Conservation (phyloP, 78 protist species). For the Dictyostelium capitatum region DNA sequence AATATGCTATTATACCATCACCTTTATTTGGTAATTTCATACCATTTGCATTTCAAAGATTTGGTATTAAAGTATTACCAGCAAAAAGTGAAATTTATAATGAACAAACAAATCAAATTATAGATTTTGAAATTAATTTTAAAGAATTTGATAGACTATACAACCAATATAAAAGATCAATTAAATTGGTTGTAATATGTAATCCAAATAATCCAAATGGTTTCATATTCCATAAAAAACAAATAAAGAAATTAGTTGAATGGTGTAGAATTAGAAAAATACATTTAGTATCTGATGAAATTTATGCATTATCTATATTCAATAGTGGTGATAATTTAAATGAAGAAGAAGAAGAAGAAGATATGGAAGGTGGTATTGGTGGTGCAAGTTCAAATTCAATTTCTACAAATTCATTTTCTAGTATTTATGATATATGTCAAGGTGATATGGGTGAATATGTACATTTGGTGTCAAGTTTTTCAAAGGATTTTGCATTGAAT, state of each 20-base stretch:
- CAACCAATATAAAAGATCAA: neutral
- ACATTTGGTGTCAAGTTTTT: constrained; percentile 70
- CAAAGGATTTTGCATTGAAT: constrained; percentile 76
- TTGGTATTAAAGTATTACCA: constrained; percentile 22
- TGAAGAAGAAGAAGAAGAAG: neutral
- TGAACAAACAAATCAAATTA: neutral
- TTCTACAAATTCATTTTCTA: neutral
- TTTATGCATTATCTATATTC: constrained; percentile 74
- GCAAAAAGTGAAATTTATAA: neutral
- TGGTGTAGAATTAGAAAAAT: constrained; percentile 31
- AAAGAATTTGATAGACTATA: constrained; percentile 20
- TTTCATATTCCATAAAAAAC: constrained; percentile 1
- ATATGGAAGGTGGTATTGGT: no score
- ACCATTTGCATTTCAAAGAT: constrained; percentile 23
- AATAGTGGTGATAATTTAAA: neutral
- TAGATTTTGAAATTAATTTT: constrained; percentile 12
- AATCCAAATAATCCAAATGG: constrained; percentile 83
- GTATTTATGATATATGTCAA: constrained; percentile 33
- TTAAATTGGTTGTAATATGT: constrained; percentile 41
- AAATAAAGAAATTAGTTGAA: constrained; percentile 5
- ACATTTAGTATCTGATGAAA: constrained; percentile 78
- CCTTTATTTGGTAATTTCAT: constrained; percentile 53
- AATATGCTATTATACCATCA: constrained; percentile 41
- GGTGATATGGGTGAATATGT: constrained; percentile 64
- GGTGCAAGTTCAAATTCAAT: neutral